Base-by-base conservation (phyloP, 2,329 filamentous ascomycete genomes). In the Sporothrix mexicana region DNA sequence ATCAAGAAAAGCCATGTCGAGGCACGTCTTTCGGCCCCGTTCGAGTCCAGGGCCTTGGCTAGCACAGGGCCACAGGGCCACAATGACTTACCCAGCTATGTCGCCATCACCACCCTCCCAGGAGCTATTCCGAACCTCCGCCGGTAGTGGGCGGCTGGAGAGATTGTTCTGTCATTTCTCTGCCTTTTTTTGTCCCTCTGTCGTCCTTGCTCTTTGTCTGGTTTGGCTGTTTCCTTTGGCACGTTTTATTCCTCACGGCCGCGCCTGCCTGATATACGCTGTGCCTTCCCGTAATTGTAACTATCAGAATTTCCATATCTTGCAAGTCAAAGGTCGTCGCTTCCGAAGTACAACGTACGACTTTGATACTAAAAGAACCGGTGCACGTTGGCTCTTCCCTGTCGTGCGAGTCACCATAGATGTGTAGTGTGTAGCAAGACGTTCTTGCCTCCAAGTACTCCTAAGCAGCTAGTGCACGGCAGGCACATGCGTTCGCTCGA, bases 111-210 rank as follows among this genome's bases (percentile, higher is more conserved):
- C 36, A 45, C 36, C 59, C 59, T 45, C 36, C 10, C 7, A 23
- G 59, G 59, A 57, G n/a, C 59, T n/a, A 23, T 30, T 67, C 62
- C 43, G 62, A 67, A n/a, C 45, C 43, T 49, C 43, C 43, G 23
- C 45, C 64, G 45, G 64, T 51, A 67, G 64, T 67, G 45, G 64
- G 64, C 64, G 64, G 45, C 23, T 30, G 64, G 45, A 17, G n/a
- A 62, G 17, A 43, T 62, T 41, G 30, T 10, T 17, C 57, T 61
- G 25, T 61, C 49, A 15, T 53, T 17, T 53, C 30, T 4, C 2
- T 6, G 30, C 30, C 30, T 23, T 12, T 55, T 53, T 20, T 8
- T 25, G 6, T 23, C 6, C 20, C 45, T 20, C n/a, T 53, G 12
- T 20, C n/a, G n/a, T 53, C 15, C 9, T 53, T 20, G 51, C n/a